These are phyloP conservation scores for Globisporangium irregulare DNA, from an alignment of 352 stramenopile species.

Conservation along the genomic window DNA sequence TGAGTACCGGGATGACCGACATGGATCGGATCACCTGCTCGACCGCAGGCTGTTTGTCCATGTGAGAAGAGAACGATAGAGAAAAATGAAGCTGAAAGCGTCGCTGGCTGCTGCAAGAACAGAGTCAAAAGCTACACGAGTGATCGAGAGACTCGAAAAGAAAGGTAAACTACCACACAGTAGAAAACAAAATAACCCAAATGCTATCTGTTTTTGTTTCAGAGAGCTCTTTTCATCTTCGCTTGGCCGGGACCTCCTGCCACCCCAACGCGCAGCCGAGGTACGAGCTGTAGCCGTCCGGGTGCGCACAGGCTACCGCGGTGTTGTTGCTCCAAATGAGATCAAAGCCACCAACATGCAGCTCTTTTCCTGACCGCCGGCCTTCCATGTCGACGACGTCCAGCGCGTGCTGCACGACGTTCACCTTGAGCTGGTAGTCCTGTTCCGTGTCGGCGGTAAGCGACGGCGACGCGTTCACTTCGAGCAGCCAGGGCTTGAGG, in stretches of 20 bases:
- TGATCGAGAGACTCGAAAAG: background rate
- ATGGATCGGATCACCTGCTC: background rate
- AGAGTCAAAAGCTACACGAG: background rate
- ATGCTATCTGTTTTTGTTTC: background rate
- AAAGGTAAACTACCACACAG: conserved; percentile 1
- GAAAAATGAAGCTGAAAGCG: background rate
- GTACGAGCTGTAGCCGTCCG: conserved; percentile 56
- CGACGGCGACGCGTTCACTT: conserved; percentile 80
- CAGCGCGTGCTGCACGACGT: conserved; percentile 85
- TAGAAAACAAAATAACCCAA: conserved; percentile 9
- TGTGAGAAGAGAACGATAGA: background rate
- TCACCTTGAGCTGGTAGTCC: conserved; percentile 85
- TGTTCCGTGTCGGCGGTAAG: conserved; percentile 58
- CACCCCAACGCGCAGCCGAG: conserved; percentile 54
- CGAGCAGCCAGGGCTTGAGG: conserved; percentile 84
- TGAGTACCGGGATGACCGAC: background rate
- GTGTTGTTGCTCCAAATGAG: conserved; percentile 59
- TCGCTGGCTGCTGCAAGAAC: background rate
- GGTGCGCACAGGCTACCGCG: conserved; percentile 30
- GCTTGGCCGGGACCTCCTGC: conserved; percentile 16
- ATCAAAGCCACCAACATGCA: conserved; percentile 66
- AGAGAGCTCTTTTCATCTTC: conserved; percentile 11
- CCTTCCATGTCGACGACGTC: conserved; percentile 85
- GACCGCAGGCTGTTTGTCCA: background rate
- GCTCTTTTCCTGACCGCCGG: conserved; percentile 37